A percentile compares a stretch with the other conserved stretches of the same genome.
phyloP scores from a whole-genome alignment of 1,284 basidiomycete species.

The Meira miltonrushii region DNA sequence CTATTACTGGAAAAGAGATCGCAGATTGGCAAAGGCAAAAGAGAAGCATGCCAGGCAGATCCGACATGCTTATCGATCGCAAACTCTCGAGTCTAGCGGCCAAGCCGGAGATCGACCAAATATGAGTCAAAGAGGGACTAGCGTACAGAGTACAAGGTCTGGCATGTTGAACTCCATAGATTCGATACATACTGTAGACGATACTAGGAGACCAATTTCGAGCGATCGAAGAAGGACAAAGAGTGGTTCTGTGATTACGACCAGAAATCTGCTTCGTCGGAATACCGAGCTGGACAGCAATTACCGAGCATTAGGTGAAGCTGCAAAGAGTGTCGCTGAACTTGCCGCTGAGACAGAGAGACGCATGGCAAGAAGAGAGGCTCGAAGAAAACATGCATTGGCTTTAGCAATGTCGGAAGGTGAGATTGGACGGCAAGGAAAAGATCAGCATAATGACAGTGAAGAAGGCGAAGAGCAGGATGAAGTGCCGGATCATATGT shows the following conservation, averaged over 20 bases:
- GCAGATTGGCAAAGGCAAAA: constrained; percentile 15
- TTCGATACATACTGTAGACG: too few relatives aligned
- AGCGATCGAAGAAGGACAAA: too few relatives aligned
- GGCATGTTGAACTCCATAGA: too few relatives aligned
- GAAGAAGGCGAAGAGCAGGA: too few relatives aligned
- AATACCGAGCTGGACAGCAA: not conserved
- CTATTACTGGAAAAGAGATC: constrained; percentile 4
- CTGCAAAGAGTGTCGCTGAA: constrained; percentile 4
- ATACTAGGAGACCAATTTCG: too few relatives aligned
- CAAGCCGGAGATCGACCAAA: not conserved
- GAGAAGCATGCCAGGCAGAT: constrained; percentile 19
- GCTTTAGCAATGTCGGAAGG: too few relatives aligned
- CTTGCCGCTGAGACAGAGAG: not conserved
- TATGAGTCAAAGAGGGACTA: not conserved
- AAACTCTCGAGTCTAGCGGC: not conserved
- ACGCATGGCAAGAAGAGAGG: not conserved
- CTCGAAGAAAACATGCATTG: not conserved
- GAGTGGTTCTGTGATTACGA: too few relatives aligned
- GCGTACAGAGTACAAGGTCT: too few relatives aligned
- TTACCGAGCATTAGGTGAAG: constrained; percentile 1
- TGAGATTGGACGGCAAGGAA: too few relatives aligned
- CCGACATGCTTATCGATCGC: not conserved
- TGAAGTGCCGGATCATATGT: too few relatives aligned
- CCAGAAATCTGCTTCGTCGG: too few relatives aligned
- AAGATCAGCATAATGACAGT: too few relatives aligned